These are phyloP conservation scores for Rubia yunnanensis DNA, from an alignment of 257 asterid species.

Conservation along the genomic window DNA sequence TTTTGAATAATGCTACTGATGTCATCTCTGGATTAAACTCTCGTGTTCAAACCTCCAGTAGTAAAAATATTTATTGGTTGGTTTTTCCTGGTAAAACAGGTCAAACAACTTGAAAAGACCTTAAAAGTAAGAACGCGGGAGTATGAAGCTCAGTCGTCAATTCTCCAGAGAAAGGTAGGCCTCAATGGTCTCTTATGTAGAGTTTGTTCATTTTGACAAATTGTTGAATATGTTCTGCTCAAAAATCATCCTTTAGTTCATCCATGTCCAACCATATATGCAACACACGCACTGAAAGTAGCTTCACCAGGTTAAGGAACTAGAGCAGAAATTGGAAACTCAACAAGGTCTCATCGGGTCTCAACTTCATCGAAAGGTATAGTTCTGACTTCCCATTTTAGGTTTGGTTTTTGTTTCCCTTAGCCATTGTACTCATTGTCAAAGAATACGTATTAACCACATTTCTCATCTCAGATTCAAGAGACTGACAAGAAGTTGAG, in stretches of 20 bases:
- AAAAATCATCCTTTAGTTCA: too few species aligned
- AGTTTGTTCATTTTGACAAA: background rate
- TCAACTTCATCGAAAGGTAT: conserved; percentile 6
- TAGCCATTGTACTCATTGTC: background rate
- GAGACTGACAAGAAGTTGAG: conserved; percentile 38
- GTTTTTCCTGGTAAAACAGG: conserved; percentile 30
- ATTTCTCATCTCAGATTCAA: conserved; percentile 9
- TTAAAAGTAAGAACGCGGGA: conserved; percentile 47
- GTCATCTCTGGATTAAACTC: background rate
- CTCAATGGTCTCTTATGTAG: background rate
- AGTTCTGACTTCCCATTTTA: background rate
- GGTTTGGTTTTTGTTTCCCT: background rate
- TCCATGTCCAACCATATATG: too few species aligned
- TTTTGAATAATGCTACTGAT: background rate
- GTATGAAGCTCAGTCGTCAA: conserved; percentile 31
- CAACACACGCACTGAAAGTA: too few species aligned
- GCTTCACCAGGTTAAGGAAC: conserved; percentile 49
- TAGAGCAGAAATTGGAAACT: conserved; percentile 13
- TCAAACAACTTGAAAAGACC: conserved; percentile 59
- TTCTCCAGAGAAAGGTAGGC: conserved; percentile 55
- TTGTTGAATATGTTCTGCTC: background rate
- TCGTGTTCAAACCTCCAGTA: conserved; percentile 8
- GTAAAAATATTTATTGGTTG: background rate
- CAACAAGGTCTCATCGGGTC: background rate
- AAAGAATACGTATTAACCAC: background rate